A percentile compares a stretch with the other conserved stretches of the same genome.
Conservation (phyloP, 2,329 filamentous ascomycete species). For the Aaosphaeria pasadenensis region DNA sequence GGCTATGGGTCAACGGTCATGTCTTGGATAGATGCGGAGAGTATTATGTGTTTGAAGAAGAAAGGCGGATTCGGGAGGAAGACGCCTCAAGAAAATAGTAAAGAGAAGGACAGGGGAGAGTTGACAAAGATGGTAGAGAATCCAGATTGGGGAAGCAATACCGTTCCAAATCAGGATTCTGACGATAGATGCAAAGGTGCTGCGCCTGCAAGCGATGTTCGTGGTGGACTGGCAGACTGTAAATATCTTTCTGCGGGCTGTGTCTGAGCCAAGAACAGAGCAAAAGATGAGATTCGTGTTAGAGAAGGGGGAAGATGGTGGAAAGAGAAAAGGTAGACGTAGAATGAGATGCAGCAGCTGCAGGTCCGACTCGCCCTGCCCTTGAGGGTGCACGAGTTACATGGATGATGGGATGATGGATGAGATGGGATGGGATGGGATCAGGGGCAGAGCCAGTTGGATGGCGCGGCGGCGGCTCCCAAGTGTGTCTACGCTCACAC, state of each 20-base stretch:
- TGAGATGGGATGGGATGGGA: neutral
- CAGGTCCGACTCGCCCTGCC: slow-evolving; percentile 23
- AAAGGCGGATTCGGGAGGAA: slow-evolving; percentile 26
- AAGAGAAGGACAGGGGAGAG: slow-evolving; percentile 21
- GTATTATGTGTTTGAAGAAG: slow-evolving; percentile 21
- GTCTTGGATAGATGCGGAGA: slow-evolving; percentile 23
- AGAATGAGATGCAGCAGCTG: slow-evolving; percentile 23
- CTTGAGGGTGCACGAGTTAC: neutral
- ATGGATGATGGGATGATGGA: slow-evolving; percentile 12
- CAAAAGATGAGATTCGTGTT: slow-evolving; percentile 9
- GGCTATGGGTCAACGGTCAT: slow-evolving; percentile 29
- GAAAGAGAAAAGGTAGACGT: slow-evolving; percentile 11
- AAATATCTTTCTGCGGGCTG: slow-evolving; percentile 36
- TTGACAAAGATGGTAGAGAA: slow-evolving; percentile 20
- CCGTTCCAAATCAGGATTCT: slow-evolving; percentile 34
- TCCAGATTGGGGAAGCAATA: slow-evolving; percentile 19
- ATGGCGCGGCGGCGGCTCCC: slow-evolving; percentile 14
- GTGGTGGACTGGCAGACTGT: slow-evolving; percentile 27
- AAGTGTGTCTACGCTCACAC: slow-evolving; percentile 1
- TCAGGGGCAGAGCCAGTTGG: slow-evolving; percentile 26
- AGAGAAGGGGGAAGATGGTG: slow-evolving; percentile 10
- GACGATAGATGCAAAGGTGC: slow-evolving; percentile 27
- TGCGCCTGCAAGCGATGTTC: slow-evolving; percentile 22
- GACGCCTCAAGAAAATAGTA: slow-evolving; percentile 25
- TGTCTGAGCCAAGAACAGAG: slow-evolving; percentile 31